Evolutionary conservation across 352 stramenopile species (phyloP), one percentile per base, ranked within the genome.

Genomic region (Phytophthora sansomeana): DNA sequence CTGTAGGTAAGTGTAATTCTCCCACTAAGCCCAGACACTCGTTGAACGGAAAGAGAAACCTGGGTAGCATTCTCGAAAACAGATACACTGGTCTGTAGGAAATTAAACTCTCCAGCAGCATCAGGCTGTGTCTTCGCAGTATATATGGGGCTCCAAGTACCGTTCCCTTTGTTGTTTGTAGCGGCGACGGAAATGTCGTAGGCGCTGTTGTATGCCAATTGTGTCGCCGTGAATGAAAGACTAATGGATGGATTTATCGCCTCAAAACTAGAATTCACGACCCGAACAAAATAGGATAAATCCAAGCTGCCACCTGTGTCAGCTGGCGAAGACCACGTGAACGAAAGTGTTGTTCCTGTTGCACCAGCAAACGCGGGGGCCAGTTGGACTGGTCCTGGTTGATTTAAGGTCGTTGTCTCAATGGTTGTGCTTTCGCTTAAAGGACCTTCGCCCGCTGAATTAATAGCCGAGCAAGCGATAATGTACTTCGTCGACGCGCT

Each of bases 61-160:
- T 61, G 29, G 0, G 64, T 78, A 11, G 67, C 72, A 24, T 89
- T 85, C 35, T 92, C 83, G 0, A 74, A 21, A 5, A 91, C 72
- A 1, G 54, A 62, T 2, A 69, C 43, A 0, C 30, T 61, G 0
- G 68, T 33, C 24, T 58, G 54, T 8, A 53, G 57, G 39, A 92
- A 77, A 35, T 57, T 81, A 49, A 92, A 88, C 21, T 77, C 70
- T 0, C 84, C 84, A n/a, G 81, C 75, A 10, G 77, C 51, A 17
- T 89, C 81, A 3, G 81, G 78, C 9, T 81, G 63, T 0, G 84
- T 92, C 7, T n/a, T 66, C 1, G 50, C 46, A 1, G 11, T 55
- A 8, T 68, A 16, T 13, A 49, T 14, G 1, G 71, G 67, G 35
- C 81, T 81, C 76, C 78, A 91, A 3, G 0, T 19, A 5, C 83